Conservation (phyloP, 2,329 filamentous ascomycete genomes). For the Xylaria sp. region DNA sequence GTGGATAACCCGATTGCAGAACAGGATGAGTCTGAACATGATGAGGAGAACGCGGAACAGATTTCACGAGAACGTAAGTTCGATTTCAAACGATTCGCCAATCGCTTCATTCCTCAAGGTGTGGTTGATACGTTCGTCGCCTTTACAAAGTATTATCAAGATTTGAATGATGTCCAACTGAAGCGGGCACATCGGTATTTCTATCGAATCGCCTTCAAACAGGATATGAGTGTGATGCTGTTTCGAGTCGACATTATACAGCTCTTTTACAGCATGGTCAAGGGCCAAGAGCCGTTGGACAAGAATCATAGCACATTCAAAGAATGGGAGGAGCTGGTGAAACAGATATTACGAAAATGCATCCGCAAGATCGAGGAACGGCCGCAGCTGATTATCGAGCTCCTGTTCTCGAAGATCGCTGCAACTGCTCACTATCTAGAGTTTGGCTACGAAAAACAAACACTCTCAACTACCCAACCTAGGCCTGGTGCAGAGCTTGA, state of each 20-base stretch:
- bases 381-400: conserved; percentile 84
- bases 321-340: conserved; percentile 90
- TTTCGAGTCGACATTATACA: conserved; percentile 91
- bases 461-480: conserved; percentile 62
- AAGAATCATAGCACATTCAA: conserved; percentile 69
- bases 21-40: conserved; percentile 73
- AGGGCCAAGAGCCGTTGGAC: conserved; percentile 80
- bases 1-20: conserved; percentile 60
- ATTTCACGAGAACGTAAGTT: conserved; percentile 86
- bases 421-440: conserved; percentile 86
- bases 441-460: conserved; percentile 85
- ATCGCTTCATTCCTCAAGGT: conserved; percentile 80
- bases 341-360: conserved; percentile 81
- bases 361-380: conserved; percentile 84
- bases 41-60: conserved; percentile 71
- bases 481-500: conserved; percentile 81
- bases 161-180: conserved; percentile 78
- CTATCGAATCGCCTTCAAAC: conserved; percentile 92
- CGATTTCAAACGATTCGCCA: conserved; percentile 84
- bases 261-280: conserved; percentile 88
- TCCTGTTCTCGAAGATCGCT: conserved; percentile 92
- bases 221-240: conserved; percentile 85
- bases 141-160: conserved; percentile 79
- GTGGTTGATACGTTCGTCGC: conserved; percentile 88
- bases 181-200: conserved; percentile 95